Evolutionary conservation across 371 early-diverging fungal genomes (phyloP), one percentile per base, ranked within the genome.

Genomic region (Mortierella sp.): DNA sequence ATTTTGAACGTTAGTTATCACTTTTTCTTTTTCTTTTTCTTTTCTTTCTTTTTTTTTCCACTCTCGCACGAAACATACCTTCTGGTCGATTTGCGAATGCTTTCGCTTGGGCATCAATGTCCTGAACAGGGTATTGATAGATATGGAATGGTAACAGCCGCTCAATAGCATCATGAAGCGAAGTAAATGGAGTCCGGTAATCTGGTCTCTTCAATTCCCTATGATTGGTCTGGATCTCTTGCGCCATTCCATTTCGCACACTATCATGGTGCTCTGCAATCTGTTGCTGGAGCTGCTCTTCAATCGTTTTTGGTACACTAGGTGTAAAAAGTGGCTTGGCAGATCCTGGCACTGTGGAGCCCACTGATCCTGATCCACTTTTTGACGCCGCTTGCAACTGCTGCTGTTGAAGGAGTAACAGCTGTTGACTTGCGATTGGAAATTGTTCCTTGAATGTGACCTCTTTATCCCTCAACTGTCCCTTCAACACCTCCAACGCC

Each of bases 121-220:
- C 90, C 28, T 76, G 71, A 17, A 88, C 84, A 1, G 91, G 92
- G 68, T 91, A 90, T 75, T 93, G 93, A 60, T 85, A 93, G 35
- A 93, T 85, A 63, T 93, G 93, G 72, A 87, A 93, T 8, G 94
- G 94, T 42, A 93, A 75, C 22, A 93, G 74, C 34, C 94, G 86
- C 63, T 87, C 77, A 42, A 93, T 83, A 1, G 86, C 90, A 77
- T 93, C 93, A 51, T 87, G 75, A 10, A 88, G 59, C 1, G 89
- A 91, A 2, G 60, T 57, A 59, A 93, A 93, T 2, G 92, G 91
- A 32, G 67, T 76, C 49, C 88, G 72, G 61, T 88, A 88, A 60
- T 92, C 88, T 1, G 88, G 87, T 13, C 67, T 64, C 68, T 15
- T 81, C 76, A 68, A 85, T 56, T 1, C 88, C 82, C 45, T 86